Evolutionary conservation across 2,329 filamentous ascomycete species (phyloP).

Genomic region (Sporothrix brasiliensis): DNA sequence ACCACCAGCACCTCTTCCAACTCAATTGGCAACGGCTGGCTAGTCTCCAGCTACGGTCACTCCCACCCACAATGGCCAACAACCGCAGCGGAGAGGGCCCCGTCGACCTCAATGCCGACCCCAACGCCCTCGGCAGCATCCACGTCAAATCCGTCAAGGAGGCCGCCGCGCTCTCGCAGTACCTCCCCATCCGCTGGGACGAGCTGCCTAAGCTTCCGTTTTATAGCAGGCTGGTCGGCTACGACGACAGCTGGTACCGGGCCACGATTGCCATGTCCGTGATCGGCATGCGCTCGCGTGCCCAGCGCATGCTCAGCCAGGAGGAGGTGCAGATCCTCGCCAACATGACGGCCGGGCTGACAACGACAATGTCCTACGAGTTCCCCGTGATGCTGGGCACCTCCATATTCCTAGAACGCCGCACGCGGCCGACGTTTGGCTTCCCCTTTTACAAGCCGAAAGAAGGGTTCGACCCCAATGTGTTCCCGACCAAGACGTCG

Average conservation of each 20-base stretch:
- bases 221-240: slow-evolving; percentile 30
- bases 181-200: slow-evolving; percentile 34
- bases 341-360: slow-evolving; percentile 32
- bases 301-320: slow-evolving; percentile 33
- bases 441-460: slow-evolving; percentile 36
- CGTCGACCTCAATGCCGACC: slow-evolving; percentile 17
- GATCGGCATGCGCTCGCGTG: slow-evolving; percentile 32
- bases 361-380: slow-evolving; percentile 30
- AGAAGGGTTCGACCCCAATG: slow-evolving; percentile 31
- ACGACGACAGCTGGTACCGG: slow-evolving; percentile 32
- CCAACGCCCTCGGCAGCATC: slow-evolving; percentile 27
- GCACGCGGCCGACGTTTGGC: slow-evolving; percentile 33
- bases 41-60: neutral
- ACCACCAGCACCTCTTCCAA: neutral
- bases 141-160: slow-evolving; percentile 31
- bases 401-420: slow-evolving; percentile 25
- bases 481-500: slow-evolving; percentile 28
- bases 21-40: too few species aligned
- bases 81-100: neutral
- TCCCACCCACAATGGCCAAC: slow-evolving; percentile 18
- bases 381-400: slow-evolving; percentile 29
- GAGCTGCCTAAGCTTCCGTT: slow-evolving; percentile 34
- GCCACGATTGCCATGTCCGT: slow-evolving; percentile 31
- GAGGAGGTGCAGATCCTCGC: slow-evolving; percentile 36
- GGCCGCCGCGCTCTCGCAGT: slow-evolving; percentile 28